Evolutionary conservation across 768 basidiomycete genomes (phyloP), one percentile per base, ranked within the genome.

Genomic region (Macrolepiota dolichaula): DNA sequence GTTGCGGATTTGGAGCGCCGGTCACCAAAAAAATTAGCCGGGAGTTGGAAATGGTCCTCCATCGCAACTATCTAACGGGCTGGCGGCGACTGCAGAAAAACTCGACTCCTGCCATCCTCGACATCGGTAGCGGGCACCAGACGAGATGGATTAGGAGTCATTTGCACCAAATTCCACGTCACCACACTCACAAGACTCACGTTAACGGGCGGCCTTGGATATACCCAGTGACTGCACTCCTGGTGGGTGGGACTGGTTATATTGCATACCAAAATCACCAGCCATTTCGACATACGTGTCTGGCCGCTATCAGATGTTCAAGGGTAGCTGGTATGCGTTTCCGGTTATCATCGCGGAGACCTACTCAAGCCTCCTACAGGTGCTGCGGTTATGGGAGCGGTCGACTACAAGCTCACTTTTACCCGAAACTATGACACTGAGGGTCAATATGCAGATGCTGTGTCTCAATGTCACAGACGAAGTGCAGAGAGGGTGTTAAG

Each of bases 391-490:
- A 71, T 80, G 12, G 81, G 87, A 62, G 86, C 82, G 42, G 77
- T 90, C 55, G 88, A 91, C 71, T 89, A 92, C 76, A 91, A 91
- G 75, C 65, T 76, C 62, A 89, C 85, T 4, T 86, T 91, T 73
- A 74, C 80, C 25, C 77, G 75, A 60, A 70, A 61, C 1, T 89
- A 87, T 68, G 66, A 67, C 2, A 81, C 84, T 1, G 77, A 83
- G 38, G 78, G 82, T 13, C 81, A 84, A 54, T 76, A 75, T 62
- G 66, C 74, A 15, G 71, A 78, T 2, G 88, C 89, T 2, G 81
- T 85, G 65, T 91, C 91, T 13, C 76, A 84, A 35, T 96, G 94
- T 72, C 96, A 99, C 76, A 81, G 74, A 53, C 83, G 94, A 50
- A 95, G 92, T 70, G 94, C 94, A 6, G 70, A 78, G 57, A 80